Evolutionary conservation across 2,329 filamentous ascomycete genomes (phyloP).

Genomic region (Cercospora beticola): DNA sequence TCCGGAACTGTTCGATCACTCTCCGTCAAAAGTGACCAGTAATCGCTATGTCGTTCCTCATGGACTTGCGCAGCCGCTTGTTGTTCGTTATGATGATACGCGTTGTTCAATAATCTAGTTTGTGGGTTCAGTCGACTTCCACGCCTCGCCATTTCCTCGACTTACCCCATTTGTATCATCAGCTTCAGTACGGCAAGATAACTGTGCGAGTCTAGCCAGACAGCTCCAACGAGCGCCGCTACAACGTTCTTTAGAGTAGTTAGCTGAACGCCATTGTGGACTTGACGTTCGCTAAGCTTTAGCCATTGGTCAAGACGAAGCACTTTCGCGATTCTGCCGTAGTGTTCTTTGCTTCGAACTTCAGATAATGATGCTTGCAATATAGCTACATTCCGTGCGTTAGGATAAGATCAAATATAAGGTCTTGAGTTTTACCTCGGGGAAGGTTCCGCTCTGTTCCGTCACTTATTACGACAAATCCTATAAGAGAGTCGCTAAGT

Average conservation of each 20-base stretch:
- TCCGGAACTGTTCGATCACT: not conserved
- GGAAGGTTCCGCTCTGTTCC: not conserved
- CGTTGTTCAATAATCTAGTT: not conserved
- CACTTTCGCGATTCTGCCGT: not conserved
- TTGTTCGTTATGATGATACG: not conserved
- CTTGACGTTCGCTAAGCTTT: not conserved
- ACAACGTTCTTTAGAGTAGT: not conserved
- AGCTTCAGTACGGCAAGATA: not conserved
- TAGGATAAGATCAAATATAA: not conserved
- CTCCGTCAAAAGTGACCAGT: not conserved
- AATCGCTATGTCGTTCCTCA: not conserved
- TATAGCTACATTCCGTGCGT: not conserved
- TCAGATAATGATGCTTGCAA: not conserved
- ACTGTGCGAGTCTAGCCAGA: not conserved
- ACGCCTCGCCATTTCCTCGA: not conserved
- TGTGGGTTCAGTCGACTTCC: not conserved
- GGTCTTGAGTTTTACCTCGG: not conserved
- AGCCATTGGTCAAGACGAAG: not conserved
- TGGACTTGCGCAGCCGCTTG: not conserved
- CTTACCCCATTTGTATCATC: not conserved
- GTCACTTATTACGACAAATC: not conserved
- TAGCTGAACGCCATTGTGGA: not conserved
- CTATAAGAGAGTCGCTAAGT: not conserved
- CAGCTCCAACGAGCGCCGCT: not conserved
- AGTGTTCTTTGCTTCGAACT: not conserved